phyloP scores from a whole-genome alignment of 2,329 filamentous ascomycete genomes.

The Aureobasidium sp. region DNA sequence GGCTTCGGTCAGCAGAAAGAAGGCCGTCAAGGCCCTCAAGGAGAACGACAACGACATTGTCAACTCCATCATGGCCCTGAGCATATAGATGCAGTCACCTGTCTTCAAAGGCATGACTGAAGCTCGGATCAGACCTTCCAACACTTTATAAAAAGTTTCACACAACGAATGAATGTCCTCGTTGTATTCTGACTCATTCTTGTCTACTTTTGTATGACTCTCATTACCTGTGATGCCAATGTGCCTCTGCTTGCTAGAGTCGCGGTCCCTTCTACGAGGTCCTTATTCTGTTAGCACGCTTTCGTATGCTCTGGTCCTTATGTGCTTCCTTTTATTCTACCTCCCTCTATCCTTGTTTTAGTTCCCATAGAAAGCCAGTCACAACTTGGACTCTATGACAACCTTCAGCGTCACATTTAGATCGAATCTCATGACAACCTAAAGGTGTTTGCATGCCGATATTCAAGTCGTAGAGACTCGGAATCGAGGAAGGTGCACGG shows the following conservation, averaged over 20 bases:
- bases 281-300: no score
- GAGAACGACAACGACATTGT: conserved; percentile 99
- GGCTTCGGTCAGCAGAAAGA: conserved; percentile 92
- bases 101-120: not conserved
- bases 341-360: no score
- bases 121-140: not conserved
- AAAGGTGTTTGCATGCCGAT: not conserved
- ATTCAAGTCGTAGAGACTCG: not conserved
- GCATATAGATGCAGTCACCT: conserved; percentile 36
- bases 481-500: not conserved
- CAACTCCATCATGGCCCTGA: conserved; percentile 98
- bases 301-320: no score
- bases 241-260: no score
- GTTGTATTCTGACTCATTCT: not conserved
- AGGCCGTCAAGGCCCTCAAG: conserved; percentile 96
- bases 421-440: no score
- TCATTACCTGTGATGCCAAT: no score
- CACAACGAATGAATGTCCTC: conserved; percentile 3
- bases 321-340: no score
- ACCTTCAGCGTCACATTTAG: no score
- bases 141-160: conserved; percentile 12
- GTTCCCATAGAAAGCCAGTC: no score
- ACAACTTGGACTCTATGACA: no score
- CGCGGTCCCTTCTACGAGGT: no score
- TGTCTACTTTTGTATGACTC: not conserved